Evolutionary conservation across 75 land plant species (phyloP).

Genomic region (Gnetum montanum): DNA sequence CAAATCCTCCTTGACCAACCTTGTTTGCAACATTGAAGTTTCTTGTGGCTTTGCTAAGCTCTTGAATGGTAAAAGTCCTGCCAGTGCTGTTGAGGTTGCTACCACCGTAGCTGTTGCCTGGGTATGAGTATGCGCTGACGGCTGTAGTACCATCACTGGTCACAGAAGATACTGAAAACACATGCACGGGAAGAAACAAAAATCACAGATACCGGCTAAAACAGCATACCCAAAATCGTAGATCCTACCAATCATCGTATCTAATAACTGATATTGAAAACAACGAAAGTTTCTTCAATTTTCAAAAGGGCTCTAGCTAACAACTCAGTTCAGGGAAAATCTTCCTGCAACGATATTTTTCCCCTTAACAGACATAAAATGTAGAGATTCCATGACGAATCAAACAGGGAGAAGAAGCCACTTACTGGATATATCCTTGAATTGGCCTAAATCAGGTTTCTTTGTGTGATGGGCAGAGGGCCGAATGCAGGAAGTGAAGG

Average conservation of each 20-base stretch:
- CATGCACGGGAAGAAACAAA: background rate
- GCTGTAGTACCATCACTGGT: slow-evolving; percentile 1
- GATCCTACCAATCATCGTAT: too few species aligned
- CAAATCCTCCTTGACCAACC: slow-evolving; percentile 76
- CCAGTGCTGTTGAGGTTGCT: background rate
- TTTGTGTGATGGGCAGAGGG: background rate
- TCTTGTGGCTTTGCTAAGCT: slow-evolving; percentile 48
- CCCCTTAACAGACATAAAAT: background rate
- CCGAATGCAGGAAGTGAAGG: background rate
- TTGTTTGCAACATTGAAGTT: slow-evolving; percentile 45
- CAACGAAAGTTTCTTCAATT: too few species aligned
- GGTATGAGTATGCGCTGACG: background rate
- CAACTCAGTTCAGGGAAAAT: background rate
- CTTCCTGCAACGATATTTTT: background rate
- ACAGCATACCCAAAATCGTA: background rate
- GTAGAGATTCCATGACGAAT: background rate
- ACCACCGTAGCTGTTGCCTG: background rate
- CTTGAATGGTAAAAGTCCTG: slow-evolving; percentile 36
- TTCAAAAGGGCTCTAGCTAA: background rate
- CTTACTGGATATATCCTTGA: slow-evolving; percentile 9
- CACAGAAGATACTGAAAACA: background rate
- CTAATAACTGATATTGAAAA: too few species aligned
- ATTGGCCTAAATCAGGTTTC: background rate
- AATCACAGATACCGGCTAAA: background rate
- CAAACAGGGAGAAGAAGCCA: background rate